Base-by-base conservation (phyloP, 345 rosid species). In the Citrus maxima region DNA sequence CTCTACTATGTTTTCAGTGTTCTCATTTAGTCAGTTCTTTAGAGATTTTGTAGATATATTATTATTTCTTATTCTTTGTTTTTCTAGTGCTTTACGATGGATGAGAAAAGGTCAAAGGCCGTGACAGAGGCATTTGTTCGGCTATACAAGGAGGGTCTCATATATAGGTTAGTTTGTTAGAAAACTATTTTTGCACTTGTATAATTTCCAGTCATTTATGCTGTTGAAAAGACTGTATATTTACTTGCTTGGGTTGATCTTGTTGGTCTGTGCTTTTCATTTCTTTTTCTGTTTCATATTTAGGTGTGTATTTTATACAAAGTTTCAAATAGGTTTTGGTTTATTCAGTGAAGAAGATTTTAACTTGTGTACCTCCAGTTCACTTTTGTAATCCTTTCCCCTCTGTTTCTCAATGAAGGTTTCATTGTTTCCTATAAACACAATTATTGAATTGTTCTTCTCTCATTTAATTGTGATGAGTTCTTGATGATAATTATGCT, bases 31-130 rank as follows among this genome's bases (percentile, higher is more conserved):
- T 59, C 32, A n/a, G 13, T 32, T 77, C 59, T 64, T 70, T 10
- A 51, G 58, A 38, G 7, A 58, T 65, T 59, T 32, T 54, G 49
- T 56, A 37, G 75, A 42, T 63, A 59, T 80, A 30, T 71, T 34
- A 70, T 75, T 46, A 40, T n/a, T 59, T 69, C 49, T 49, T 73
- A 13, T 21, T 49, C 64, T 56, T 21, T 61, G 14, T 37, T 70
- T 80, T 34, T 65, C 4, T 83, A 96, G 99, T 94, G 94, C 85
- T 96, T 93, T 86, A 96, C 99, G 28, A 88, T 96, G 99, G 98
- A 96, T 84, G 98, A 91, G 35, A 85, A 88, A 84, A 86, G 97
- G 87, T 93, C 98, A 77, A 90, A 85, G 84, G 98, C 98, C 76
- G 97, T 96, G 67, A 88, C 85, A 22, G 99, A 93, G 83, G 98